Conservation (phyloP, 1,139 yeast species). For the Saccharomyces hybrid region DNA sequence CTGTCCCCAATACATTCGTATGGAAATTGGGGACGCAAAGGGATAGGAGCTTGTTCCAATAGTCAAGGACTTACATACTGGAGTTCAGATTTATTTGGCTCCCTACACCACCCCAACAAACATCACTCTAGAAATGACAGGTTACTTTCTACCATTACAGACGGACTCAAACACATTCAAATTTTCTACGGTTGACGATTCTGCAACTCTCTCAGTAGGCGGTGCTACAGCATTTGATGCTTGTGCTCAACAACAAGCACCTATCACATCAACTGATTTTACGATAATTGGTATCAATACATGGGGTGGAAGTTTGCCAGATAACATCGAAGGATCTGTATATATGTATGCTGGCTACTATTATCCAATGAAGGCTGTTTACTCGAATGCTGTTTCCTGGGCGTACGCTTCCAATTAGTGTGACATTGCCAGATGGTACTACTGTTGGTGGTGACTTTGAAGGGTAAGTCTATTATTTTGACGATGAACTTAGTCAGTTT, state of each 20-base stretch:
- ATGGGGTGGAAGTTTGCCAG: not conserved
- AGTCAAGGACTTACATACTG: conserved; percentile 5
- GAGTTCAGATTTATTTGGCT: too few relatives aligned
- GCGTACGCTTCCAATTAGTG: not conserved
- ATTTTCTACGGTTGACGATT: conserved; percentile 23
- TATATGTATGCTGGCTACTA: conserved; percentile 9
- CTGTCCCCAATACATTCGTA: not conserved
- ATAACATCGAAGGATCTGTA: not conserved
- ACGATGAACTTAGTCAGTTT: not conserved
- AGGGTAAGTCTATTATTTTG: not conserved
- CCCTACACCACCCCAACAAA: too few relatives aligned
- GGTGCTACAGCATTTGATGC: conserved; percentile 27
- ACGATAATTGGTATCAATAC: conserved; percentile 8
- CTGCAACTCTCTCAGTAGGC: conserved; percentile 25
- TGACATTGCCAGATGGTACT: not conserved
- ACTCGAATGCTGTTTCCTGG: not conserved
- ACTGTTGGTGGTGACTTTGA: not conserved
- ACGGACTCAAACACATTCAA: conserved; percentile 25
- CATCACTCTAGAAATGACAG: conserved; percentile 12
- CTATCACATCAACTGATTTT: conserved; percentile 1
- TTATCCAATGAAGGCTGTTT: conserved; percentile 29
- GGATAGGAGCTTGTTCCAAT: not conserved
- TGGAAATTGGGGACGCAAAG: not conserved
- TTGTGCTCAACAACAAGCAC: conserved; percentile 15
- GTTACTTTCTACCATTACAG: conserved; percentile 23